Evolutionary conservation across 1,284 basidiomycete species (phyloP), one percentile per base, ranked within the genome.

Genomic region (Naganishia albida): DNA sequence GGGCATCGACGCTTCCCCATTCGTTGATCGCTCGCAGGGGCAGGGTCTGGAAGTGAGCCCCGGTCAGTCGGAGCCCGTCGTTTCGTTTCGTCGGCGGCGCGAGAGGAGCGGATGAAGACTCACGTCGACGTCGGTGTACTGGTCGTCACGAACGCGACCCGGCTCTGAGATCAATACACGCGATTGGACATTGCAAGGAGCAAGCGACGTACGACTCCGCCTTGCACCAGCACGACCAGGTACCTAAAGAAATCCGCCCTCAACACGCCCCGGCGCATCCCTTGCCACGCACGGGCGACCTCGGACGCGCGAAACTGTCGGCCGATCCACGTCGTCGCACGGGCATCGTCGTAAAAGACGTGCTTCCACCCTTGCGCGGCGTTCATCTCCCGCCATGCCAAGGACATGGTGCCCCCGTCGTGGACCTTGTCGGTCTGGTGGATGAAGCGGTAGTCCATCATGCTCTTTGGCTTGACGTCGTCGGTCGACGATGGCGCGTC

Each of bases 201-300:
- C 23, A 15, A 18, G 12, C 13, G 18, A 49, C 64, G 60, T 38
- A 65, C 64, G 16, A 80, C 74, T 12, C 80, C 80, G 1, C 80
- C 80, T 48, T 78, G 69, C 13, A 80, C 68, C n/a, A 79, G 66
- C 1, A 79, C 72, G 7, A 80, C 65, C 8, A 81, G 70, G 63
- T 81, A 81, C 26, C 79, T 68, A 56, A 80, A 70, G 40, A 80
- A 73, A 63, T 80, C 80, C n/a, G 78, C 76, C 67, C 71, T 74
- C 67, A 79, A 68, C 12, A 80, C 77, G 15, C 76, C 77, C 18
- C 75, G 70, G 26, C 73, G 70, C 68, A 80, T 70, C 28, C 56
- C 69, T 30, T 72, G 46, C 77, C 78, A 80, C 12, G 75, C 73
- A 74, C 72, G 74, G 25, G 67, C 67, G 8, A 78, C 72, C 40